Evolutionary conservation across 495 filamentous ascomycete genomes (phyloP), one percentile per base, ranked within the genome.

Genomic region (Venustampulla echinocandica): DNA sequence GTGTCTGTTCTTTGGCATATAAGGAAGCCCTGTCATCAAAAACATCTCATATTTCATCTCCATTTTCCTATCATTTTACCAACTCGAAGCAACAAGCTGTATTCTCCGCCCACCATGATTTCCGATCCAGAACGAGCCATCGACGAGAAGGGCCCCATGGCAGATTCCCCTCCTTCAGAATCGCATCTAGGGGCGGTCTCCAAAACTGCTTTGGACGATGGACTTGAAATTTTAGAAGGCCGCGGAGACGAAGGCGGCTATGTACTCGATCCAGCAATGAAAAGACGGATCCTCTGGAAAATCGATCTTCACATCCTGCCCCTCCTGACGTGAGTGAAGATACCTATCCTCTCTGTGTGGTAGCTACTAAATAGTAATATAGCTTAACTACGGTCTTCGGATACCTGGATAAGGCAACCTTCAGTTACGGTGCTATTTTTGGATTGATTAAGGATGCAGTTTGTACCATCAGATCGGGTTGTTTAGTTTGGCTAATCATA

Each of bases 401-500:
- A 38, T 38, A 7, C 17, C 35, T 38, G 17, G 35, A 38, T 19
- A 38, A 38, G 35, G 6, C 6, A 38, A 38, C 35, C 6, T 15
- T 38, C 7, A 38, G 14, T 19, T 38, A 38, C 17, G 35, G 7
- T 13, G 6, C 27, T 30, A 30, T 30, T 30, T 30, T 30, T 30
- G 27, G 27, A 30, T 7, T 30, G 6, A 30, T 30, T 7, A 30
- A 30, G 13, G 27, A 30, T 30, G 27, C 27, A 7, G 27, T 30
- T 30, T 7, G 27, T 30, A 13, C 13, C 13, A 30, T 30, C 6
- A 30, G 6, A 13, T 6, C 27, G 13, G 7, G 6, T 30, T 7
- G 14, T 6, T 7, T 6, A 78, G 35, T 78, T 79, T 50, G 74
- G 74, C 0, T 77, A 79, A 45, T 52, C 58, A 14, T 63, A 73